phyloP scores from a whole-genome alignment of 2,329 filamentous ascomycete species.

The Penicillium frequentans region DNA sequence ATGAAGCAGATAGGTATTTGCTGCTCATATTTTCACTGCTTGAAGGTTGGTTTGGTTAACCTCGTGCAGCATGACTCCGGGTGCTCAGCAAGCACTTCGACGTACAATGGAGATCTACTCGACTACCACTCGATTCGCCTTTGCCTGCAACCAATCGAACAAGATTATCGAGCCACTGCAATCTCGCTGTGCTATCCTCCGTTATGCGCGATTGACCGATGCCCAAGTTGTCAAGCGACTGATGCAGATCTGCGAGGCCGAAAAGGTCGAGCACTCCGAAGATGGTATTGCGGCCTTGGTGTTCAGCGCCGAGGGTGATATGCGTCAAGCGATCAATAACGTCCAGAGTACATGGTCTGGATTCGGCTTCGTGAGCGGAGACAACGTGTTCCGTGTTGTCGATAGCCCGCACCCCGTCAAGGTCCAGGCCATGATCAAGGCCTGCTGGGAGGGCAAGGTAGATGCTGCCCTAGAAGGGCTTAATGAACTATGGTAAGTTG shows the following conservation, averaged over 20 bases:
- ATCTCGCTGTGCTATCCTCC: conserved; percentile 91
- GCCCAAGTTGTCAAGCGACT: conserved; percentile 87
- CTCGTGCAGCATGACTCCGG: conserved; percentile 75
- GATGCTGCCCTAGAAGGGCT: conserved; percentile 82
- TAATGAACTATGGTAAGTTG: conserved; percentile 77
- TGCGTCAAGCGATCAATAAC: conserved; percentile 99
- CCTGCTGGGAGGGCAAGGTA: conserved; percentile 88
- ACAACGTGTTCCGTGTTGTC: conserved; percentile 97
- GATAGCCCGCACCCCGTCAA: conserved; percentile 97
- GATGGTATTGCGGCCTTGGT: conserved; percentile 94
- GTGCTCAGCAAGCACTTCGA: conserved; percentile 90
- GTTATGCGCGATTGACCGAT: conserved; percentile 90
- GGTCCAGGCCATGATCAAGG: conserved; percentile 97
- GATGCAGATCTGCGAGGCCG: conserved; percentile 88
- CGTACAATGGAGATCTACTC: conserved; percentile 99
- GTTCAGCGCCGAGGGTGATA: conserved; percentile 96
- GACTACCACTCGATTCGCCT: conserved; percentile 92
- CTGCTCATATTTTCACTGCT: neutral
- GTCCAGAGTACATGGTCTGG: conserved; percentile 89
- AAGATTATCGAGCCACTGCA: conserved; percentile 99
- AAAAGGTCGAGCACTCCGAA: conserved; percentile 86
- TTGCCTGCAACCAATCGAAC: conserved; percentile 97
- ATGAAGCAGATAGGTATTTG: conserved; percentile 80
- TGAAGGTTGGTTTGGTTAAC: neutral
- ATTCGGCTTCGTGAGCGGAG: conserved; percentile 94